Percentiles rank a stretch among this genome's conserved stretches.
phyloP scores from a whole-genome alignment of 2,329 filamentous ascomycete genomes.

The Paecilomyces variotii region DNA sequence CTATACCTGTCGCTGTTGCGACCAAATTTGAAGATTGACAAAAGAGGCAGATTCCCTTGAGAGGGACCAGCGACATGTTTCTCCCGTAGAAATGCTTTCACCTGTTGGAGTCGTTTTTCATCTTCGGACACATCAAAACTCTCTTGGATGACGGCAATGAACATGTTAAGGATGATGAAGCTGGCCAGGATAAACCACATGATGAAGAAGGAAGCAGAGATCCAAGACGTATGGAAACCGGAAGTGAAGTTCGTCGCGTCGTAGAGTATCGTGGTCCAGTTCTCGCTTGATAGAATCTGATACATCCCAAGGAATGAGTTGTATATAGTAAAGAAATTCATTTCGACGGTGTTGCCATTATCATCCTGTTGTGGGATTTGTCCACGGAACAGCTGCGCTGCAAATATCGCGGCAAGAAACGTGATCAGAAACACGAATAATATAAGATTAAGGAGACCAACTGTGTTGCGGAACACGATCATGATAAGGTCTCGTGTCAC shows the following conservation, averaged over 20 bases:
- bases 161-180: slow-evolving; percentile 98
- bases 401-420: slow-evolving; percentile 88
- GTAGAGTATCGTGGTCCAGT: slow-evolving; percentile 88
- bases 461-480: slow-evolving; percentile 81
- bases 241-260: slow-evolving; percentile 64
- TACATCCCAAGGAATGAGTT: slow-evolving; percentile 98
- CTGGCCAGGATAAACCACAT: slow-evolving; percentile 94
- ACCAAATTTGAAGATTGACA: slow-evolving; percentile 54
- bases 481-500: slow-evolving; percentile 79
- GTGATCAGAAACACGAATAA: slow-evolving; percentile 94
- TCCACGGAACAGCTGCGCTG: slow-evolving; percentile 83
- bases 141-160: slow-evolving; percentile 99
- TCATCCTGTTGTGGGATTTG: slow-evolving; percentile 62
- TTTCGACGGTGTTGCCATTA: slow-evolving; percentile 54
- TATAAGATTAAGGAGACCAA: slow-evolving; percentile 89
- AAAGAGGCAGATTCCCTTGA: slow-evolving; percentile 59
- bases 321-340: slow-evolving; percentile 84
- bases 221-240: slow-evolving; percentile 69
- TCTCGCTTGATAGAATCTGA: slow-evolving; percentile 88
- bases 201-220: slow-evolving; percentile 82
- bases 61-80: slow-evolving; percentile 68
- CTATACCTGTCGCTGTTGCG: slow-evolving; percentile 53
- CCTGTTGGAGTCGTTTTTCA: slow-evolving; percentile 92
- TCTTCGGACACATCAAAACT: slow-evolving; percentile 99
- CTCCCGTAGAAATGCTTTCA: slow-evolving; percentile 86